Percentiles rank a stretch among this genome's conserved stretches.
phyloP scores from a whole-genome alignment of 495 filamentous ascomycete species.

The Podospora sp. region DNA sequence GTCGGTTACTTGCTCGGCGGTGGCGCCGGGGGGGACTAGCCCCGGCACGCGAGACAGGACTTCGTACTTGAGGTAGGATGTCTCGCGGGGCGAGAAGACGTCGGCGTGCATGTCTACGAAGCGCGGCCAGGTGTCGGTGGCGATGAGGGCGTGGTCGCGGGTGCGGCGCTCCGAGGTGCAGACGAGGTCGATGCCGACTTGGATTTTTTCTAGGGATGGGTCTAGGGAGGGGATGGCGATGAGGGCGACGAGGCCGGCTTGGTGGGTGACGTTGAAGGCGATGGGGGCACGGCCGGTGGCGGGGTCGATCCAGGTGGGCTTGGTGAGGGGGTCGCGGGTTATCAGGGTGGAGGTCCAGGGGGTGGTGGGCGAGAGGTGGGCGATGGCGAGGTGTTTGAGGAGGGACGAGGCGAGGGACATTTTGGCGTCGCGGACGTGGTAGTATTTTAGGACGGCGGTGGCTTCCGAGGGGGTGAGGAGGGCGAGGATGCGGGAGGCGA shows the following conservation, averaged over 20 bases:
- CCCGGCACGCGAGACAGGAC: slow-evolving; percentile 32
- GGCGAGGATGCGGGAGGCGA: slow-evolving; percentile 59
- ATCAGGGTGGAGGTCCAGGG: slow-evolving; percentile 68
- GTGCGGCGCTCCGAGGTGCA: slow-evolving; percentile 69
- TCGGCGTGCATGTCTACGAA: slow-evolving; percentile 81
- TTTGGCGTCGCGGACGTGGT: slow-evolving; percentile 64
- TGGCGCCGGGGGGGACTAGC: slow-evolving; percentile 23
- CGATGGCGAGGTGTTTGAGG: slow-evolving; percentile 75
- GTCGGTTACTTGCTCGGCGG: slow-evolving; percentile 26
- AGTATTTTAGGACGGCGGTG: slow-evolving; percentile 56
- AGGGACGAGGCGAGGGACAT: slow-evolving; percentile 74
- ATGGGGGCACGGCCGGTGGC: slow-evolving; percentile 44
- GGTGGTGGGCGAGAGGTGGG: slow-evolving; percentile 56
- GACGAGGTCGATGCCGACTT: slow-evolving; percentile 71
- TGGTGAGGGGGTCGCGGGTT: slow-evolving; percentile 60
- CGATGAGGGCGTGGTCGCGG: slow-evolving; percentile 53
- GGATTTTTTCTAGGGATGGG: slow-evolving; percentile 29
- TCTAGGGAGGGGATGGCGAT: slow-evolving; percentile 37
- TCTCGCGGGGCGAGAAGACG: slow-evolving; percentile 62
- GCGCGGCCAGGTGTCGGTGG: slow-evolving; percentile 56
- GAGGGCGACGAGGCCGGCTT: slow-evolving; percentile 72
- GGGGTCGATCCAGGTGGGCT: slow-evolving; percentile 55
- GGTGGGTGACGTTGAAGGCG: slow-evolving; percentile 88
- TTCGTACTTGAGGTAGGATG: slow-evolving; percentile 41
- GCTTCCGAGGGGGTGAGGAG: slow-evolving; percentile 59